Percentiles rank a stretch among this genome's conserved stretches.
phyloP scores from a whole-genome alignment of 768 basidiomycete species.

The Tricholoma matsutake region DNA sequence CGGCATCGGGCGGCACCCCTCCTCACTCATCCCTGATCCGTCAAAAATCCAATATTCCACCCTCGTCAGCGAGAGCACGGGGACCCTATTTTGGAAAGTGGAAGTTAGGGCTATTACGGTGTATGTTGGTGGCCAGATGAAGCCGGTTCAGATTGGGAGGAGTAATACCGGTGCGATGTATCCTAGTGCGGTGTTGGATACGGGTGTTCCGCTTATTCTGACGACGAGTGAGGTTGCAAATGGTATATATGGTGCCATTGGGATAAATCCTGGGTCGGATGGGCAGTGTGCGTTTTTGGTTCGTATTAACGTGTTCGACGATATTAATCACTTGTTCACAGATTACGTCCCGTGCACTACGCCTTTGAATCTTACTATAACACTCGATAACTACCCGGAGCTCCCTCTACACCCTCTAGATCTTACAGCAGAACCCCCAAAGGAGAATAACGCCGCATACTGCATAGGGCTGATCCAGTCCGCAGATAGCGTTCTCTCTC shows the following conservation, averaged over 20 bases:
- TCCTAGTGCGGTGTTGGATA: conserved; percentile 71
- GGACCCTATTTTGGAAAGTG: conserved; percentile 62
- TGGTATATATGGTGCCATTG: conserved; percentile 75
- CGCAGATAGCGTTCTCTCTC: conserved; percentile 39
- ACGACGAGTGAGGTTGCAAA: conserved; percentile 61
- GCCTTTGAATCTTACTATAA: conserved; percentile 70
- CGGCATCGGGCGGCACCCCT: conserved; percentile 69
- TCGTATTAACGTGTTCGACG: neutral
- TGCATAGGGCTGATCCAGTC: conserved; percentile 73
- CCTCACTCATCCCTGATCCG: conserved; percentile 48
- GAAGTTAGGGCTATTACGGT: conserved; percentile 56
- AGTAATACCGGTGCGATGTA: conserved; percentile 38
- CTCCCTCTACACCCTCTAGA: conserved; percentile 76
- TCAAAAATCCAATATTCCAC: conserved; percentile 46
- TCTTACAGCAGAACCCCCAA: conserved; percentile 48
- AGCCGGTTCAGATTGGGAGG: conserved; percentile 38
- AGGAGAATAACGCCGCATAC: conserved; percentile 38
- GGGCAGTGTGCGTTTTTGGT: conserved; percentile 54
- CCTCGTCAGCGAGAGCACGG: conserved; percentile 38
- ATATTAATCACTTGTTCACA: conserved; percentile 20
- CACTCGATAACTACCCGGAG: conserved; percentile 52
- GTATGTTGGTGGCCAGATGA: conserved; percentile 45
- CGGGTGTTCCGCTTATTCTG: conserved; percentile 66
- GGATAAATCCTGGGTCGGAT: conserved; percentile 53
- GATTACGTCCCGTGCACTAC: conserved; percentile 74